Evolutionary conservation across 441 rosid genomes (phyloP), one percentile per base, ranked within the genome.

Genomic region (Bocquillonia castaneifolia): DNA sequence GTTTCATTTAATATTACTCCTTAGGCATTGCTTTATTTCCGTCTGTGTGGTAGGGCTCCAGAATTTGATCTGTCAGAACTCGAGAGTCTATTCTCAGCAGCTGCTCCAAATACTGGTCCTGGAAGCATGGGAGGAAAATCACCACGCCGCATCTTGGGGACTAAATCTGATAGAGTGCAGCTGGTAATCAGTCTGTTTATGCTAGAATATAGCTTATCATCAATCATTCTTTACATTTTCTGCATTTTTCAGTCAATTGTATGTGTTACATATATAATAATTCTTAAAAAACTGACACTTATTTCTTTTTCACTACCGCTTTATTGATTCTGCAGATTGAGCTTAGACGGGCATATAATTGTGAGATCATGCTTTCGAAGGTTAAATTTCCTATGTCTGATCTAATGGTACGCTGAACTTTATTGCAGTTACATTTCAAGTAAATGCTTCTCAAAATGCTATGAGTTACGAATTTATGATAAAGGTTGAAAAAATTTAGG

Each of bases 281-380:
- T 34, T 63, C 50, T 55, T 67, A 31, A 64, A 54, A 53, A 73
- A 56, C 57, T 34, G 2, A 52, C 74, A 13, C 75, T 34, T 64
- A 54, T 64, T 58, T 59, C 15, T 40, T 36, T 66, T 78, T 78
- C 74, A 76, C 63, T 50, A 71, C 20, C 28, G 70, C 63, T 73
- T 68, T 64, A 68, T 60, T 78, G 69, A 67, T 77, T 74, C 79
- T 85, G 85, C 91, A 91, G 99, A 84, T 93, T 85, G 99, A 93
- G 69, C 96, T 89, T 74, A 84, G 97, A 80, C 84, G 96, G 73
- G 99, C 99, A 47, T 86, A 93, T 81, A 93, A 93, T 76, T 91
- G 99, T 79, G 99, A 93, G 81, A 93, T 93, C 79, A 91, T 93
- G 99, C 97, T 93, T 73, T 79, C 99, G 34, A 93, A 89, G 81